Evolutionary conservation across 805 yeast genomes (phyloP), one percentile per base, ranked within the genome.

Genomic region (Cyberlindnera veronae): DNA sequence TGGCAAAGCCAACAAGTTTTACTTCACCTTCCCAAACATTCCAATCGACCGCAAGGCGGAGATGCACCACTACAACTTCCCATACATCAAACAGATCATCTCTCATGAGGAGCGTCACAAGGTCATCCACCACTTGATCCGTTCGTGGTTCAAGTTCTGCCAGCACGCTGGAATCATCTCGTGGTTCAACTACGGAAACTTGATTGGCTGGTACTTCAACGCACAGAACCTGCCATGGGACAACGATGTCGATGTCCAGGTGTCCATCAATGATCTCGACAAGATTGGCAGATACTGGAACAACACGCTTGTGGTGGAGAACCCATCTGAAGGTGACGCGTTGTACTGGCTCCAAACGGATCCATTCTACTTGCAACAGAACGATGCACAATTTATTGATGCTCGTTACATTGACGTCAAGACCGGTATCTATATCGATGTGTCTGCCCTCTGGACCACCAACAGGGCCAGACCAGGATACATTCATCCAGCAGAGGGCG

Each of bases 181-280:
- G 0, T 81, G 85, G 84, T 66, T 80, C 26, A 76, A 81, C 5
- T 83, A 79, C 57, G 86, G 86, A 3, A 64, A 83, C 9, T 62
- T 80, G 42, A 65, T 80, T 20, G 80, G 82, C 7, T 79, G 80
- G 75, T 71, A 73, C 48, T 77, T 77, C 71, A 77, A 75, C 53
- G 83, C 81, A 1, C 55, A 74, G 43, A 61, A 67, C 5, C 63
- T 79, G 46, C 80, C 81, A 7, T 79, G 82, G 81, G 85, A 79
- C 55, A 64, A 66, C 32, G 84, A 79, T 51, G 60, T 76, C 24
- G 84, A 79, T 60, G 81, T 76, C n/a, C 82, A 78, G 51, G 61
- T 79, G 53, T 72, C 83, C 1, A 70, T 73, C 43, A 51, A 47
- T 3, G 71, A 73, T 27, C 53, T 76, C 36, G 60, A 63, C 35